Percentiles rank a stretch among this genome's conserved stretches.
phyloP scores from a whole-genome alignment of 2,329 filamentous ascomycete species.

The Botrytis porri region DNA sequence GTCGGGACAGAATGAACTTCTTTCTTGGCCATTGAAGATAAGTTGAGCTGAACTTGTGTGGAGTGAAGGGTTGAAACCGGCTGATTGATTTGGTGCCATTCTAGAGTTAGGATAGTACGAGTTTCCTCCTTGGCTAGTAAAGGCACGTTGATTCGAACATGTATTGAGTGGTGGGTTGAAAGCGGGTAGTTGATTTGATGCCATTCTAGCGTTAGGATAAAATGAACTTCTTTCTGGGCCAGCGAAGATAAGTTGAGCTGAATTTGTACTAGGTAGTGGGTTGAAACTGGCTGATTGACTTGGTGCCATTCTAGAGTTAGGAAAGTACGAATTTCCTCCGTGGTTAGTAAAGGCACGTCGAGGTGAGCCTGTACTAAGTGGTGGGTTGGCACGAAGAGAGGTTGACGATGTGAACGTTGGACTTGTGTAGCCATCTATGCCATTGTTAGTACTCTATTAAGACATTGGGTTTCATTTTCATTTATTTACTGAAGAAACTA shows the following conservation, averaged over 20 bases:
- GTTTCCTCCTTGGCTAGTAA: fast-evolving
- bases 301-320: no score
- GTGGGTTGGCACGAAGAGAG: neutral
- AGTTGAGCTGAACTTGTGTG: fast-evolving
- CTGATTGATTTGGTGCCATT: no score
- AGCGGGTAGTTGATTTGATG: neutral
- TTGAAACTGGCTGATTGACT: no score
- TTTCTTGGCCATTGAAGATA: neutral
- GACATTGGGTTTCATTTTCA: neutral
- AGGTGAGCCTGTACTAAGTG: no score
- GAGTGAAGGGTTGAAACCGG: no score
- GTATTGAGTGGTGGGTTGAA: neutral
- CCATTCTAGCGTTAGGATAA: fast-evolving
- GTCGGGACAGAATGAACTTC: fast-evolving
- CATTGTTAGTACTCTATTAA: neutral
- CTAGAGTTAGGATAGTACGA: no score
- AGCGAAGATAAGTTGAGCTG: fast-evolving
- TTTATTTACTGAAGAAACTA: neutral
- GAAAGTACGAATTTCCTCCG: no score
- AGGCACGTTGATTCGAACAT: no score
- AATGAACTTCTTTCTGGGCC: neutral
- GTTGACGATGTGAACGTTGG: neutral
- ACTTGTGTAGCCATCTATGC: neutral
- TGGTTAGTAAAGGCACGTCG: no score
- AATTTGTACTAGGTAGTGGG: no score